These are phyloP conservation scores for Pseudopyrenochaeta lycopersici DNA, from an alignment of 2,329 filamentous ascomycete genomes.

Conservation along the genomic window DNA sequence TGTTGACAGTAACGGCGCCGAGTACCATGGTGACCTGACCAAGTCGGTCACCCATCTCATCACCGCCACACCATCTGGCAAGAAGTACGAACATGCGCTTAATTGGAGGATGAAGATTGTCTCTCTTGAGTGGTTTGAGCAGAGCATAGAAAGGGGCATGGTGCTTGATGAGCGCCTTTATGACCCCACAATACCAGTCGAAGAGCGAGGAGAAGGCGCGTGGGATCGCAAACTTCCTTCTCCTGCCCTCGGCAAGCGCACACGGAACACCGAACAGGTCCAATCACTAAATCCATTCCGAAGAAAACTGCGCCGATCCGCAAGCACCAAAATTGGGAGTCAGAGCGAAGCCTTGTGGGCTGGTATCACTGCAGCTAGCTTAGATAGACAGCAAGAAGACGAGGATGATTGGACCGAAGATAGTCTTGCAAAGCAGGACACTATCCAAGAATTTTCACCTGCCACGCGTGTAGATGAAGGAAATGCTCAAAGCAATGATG, in stretches of 20 bases:
- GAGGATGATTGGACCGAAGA: slow-evolving; percentile 48
- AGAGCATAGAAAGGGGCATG: slow-evolving; percentile 87
- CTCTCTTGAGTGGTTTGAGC: slow-evolving; percentile 82
- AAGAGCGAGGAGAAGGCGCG: slow-evolving; percentile 79
- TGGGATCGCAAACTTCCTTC: slow-evolving; percentile 63
- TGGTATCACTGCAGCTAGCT: slow-evolving; percentile 72
- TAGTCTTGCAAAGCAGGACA: slow-evolving; percentile 29
- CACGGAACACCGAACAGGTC: slow-evolving; percentile 38
- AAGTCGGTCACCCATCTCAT: slow-evolving; percentile 88
- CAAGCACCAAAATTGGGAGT: slow-evolving; percentile 81
- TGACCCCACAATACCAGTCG: slow-evolving; percentile 73
- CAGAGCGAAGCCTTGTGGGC: slow-evolving; percentile 90
- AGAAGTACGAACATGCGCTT: slow-evolving; percentile 89
- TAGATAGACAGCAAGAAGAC: slow-evolving; percentile 31
- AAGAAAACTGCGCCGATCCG: slow-evolving; percentile 85
- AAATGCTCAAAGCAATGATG: slow-evolving; percentile 10
- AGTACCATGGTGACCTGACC: slow-evolving; percentile 87
- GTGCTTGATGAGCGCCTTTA: slow-evolving; percentile 87
- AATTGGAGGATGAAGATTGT: slow-evolving; percentile 84
- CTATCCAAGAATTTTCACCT: slow-evolving; percentile 18
- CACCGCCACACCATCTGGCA: slow-evolving; percentile 78
- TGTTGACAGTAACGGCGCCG: slow-evolving; percentile 76
- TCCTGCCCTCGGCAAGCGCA: slow-evolving; percentile 53
- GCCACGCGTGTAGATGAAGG: slow-evolving; percentile 6
- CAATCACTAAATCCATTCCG: slow-evolving; percentile 58